A percentile compares a stretch with the other conserved stretches of the same genome.
Conservation (phyloP, 768 basidiomycete genomes). For the Boletus coccyginus region DNA sequence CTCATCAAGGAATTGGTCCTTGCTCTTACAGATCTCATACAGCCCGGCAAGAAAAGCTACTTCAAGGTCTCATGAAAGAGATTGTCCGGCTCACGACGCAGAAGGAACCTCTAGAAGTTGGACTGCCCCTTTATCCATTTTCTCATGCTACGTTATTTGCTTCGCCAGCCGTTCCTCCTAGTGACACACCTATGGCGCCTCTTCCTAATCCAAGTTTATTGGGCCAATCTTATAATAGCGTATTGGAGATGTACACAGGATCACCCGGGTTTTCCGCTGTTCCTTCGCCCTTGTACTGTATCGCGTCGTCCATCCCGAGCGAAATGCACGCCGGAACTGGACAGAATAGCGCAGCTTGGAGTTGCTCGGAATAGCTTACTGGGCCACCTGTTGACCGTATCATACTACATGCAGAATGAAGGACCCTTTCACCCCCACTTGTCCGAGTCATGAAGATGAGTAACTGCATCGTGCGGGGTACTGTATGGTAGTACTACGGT, state of each 20-base stretch:
- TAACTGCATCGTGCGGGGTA: background rate
- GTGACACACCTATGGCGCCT: slow-evolving; percentile 29
- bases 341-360: slow-evolving; percentile 8
- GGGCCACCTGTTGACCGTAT: background rate
- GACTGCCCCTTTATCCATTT: slow-evolving; percentile 78
- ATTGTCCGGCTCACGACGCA: slow-evolving; percentile 82
- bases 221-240: slow-evolving; percentile 3
- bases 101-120: slow-evolving; percentile 75
- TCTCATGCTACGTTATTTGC: slow-evolving; percentile 66
- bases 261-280: background rate
- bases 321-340: slow-evolving; percentile 4
- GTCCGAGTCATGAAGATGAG: background rate
- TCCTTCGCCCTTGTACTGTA: slow-evolving; percentile 5
- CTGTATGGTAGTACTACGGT: background rate
- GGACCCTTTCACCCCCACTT: background rate
- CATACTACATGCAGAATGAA: slow-evolving; percentile 1
- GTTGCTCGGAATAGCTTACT: slow-evolving; percentile 6
- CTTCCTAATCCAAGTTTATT: slow-evolving; percentile 23
- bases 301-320: slow-evolving; percentile 1
- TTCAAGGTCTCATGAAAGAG: slow-evolving; percentile 83
- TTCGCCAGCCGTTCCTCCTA: slow-evolving; percentile 40
- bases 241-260: slow-evolving; percentile 10
- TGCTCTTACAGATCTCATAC: slow-evolving; percentile 11
- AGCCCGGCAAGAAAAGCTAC: slow-evolving; percentile 81
- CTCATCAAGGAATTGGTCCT: background rate